These are phyloP conservation scores for Pseudopyrenochaeta lycopersici DNA, from an alignment of 2,329 filamentous ascomycete genomes.

Conservation along the genomic window DNA sequence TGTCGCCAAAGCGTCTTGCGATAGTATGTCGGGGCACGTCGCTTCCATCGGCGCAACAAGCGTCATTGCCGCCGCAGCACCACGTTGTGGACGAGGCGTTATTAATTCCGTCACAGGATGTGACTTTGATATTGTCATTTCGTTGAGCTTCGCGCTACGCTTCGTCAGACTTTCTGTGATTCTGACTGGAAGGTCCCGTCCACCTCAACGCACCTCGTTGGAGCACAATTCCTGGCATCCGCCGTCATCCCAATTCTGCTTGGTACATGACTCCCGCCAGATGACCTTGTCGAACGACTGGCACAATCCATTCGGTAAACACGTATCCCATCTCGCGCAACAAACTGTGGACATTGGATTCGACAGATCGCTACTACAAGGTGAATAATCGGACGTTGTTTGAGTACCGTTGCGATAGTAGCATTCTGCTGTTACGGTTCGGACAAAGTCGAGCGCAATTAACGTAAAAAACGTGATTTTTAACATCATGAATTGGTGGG, in stretches of 20 bases:
- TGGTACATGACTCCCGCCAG: constrained; percentile 13
- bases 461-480: not conserved
- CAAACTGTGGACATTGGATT: constrained; percentile 7
- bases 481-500: not conserved
- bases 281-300: constrained; percentile 1
- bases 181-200: not conserved
- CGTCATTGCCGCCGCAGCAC: not conserved
- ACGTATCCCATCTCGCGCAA: constrained; percentile 8
- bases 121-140: constrained; percentile 1
- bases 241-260: constrained; percentile 10
- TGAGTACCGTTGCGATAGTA: constrained; percentile 7
- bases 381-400: not conserved
- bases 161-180: not conserved
- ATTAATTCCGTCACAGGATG: constrained; percentile 2
- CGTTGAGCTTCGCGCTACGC: constrained; percentile 1
- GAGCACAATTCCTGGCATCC: constrained; percentile 19
- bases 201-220: constrained; percentile 6
- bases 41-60: constrained; percentile 4
- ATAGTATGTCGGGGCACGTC: constrained; percentile 4
- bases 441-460: not conserved
- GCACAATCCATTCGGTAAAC: constrained; percentile 8
- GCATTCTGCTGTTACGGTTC: not conserved
- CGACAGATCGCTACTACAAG: constrained; percentile 3
- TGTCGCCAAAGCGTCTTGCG: constrained; percentile 12
- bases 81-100: constrained; percentile 1